Base-by-base conservation (phyloP, 768 basidiomycete genomes). In the Hericium erinaceus region DNA sequence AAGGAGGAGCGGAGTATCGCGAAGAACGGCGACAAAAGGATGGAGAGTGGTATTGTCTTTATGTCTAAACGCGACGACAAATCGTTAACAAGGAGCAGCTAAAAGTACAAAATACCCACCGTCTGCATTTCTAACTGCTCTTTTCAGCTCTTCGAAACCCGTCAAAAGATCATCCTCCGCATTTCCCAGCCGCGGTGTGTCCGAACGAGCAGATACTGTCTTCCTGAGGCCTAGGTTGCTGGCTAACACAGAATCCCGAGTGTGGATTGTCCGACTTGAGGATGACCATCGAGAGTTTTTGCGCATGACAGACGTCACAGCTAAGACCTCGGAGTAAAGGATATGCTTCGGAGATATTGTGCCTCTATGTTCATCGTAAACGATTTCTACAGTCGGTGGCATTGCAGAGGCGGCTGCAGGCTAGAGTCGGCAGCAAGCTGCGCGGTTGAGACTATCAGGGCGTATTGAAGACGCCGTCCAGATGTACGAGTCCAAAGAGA, bases 251-350 rank as follows among this genome's bases (percentile, higher is more conserved):
- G 84, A 80, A 65, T 87, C 87, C 61, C 81, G 77, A 52, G 80
- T 73, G 46, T 65, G 77, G 65, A 82, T 76, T 24, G 80, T 80
- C 65, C 84, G 81, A 55, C 78, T 80, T 48, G 81, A 80, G 12
- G 89, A 83, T 16, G 95, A 89, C 95, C 95, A 98, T 48, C 97
- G 83, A 49, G 95, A 93, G 73, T 98, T 98, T 76, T 94, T 92
- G 70, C 95, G 89, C 95, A 99, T 98, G 18, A 84, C 80, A 2
- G 91, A 89, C 39, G 93, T 97, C 63, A 98, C 91, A 16, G 90
- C 78, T 53, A 94, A 80, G 60, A 98, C 89, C 76, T 98, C 94
- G 46, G 93, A 87, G 60, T 89, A 83, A 38, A 98, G 70, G 46
- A 97, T 80, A 79, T 93, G 88, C 58, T 84, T 85, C 50, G 75